These are phyloP conservation scores for Fusarium buxicola DNA, from an alignment of 2,329 filamentous ascomycete genomes.

Conservation along the genomic window DNA sequence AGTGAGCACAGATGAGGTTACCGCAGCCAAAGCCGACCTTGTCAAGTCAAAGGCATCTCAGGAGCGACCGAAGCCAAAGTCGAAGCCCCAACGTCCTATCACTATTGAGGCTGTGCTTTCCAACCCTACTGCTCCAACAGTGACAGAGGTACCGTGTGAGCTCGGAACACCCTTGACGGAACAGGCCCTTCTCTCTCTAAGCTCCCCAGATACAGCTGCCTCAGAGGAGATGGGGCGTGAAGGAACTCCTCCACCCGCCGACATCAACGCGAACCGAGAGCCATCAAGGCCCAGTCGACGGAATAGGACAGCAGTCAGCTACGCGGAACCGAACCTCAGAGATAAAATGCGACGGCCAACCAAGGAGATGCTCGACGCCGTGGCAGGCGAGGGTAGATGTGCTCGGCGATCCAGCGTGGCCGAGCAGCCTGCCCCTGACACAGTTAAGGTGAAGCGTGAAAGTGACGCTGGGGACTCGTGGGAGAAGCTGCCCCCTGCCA, in stretches of 20 bases:
- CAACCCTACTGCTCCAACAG: conserved; percentile 31
- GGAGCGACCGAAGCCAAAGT: conserved; percentile 44
- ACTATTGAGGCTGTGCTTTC: conserved; percentile 35
- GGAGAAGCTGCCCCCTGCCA: conserved; percentile 45
- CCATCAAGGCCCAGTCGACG: conserved; percentile 74
- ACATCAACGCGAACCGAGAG: conserved; percentile 67
- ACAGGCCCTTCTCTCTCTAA: conserved; percentile 57
- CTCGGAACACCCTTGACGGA: conserved; percentile 51
- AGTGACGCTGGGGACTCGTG: conserved; percentile 47
- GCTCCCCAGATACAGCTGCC: conserved; percentile 61
- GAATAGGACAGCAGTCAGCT: conserved; percentile 76
- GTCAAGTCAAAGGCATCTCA: conserved; percentile 43
- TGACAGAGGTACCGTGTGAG: conserved; percentile 30
- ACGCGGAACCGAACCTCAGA: conserved; percentile 83
- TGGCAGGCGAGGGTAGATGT: conserved; percentile 71
- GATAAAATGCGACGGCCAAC: conserved; percentile 87
- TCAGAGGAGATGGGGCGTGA: conserved; percentile 50
- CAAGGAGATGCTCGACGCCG: conserved; percentile 80
- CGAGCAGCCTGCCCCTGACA: conserved; percentile 45
- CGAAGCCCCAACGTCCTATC: conserved; percentile 43
- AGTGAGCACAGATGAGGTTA: conserved; percentile 51
- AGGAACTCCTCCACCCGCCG: conserved; percentile 70
- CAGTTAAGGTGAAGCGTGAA: conserved; percentile 50
- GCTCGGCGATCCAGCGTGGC: conserved; percentile 56
- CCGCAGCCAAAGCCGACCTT: conserved; percentile 54